Percentiles rank a stretch among this genome's conserved stretches.
These are phyloP conservation scores for Chlorella sorokiniana DNA, from an alignment of 139 green algal species.

Conservation along the genomic window DNA sequence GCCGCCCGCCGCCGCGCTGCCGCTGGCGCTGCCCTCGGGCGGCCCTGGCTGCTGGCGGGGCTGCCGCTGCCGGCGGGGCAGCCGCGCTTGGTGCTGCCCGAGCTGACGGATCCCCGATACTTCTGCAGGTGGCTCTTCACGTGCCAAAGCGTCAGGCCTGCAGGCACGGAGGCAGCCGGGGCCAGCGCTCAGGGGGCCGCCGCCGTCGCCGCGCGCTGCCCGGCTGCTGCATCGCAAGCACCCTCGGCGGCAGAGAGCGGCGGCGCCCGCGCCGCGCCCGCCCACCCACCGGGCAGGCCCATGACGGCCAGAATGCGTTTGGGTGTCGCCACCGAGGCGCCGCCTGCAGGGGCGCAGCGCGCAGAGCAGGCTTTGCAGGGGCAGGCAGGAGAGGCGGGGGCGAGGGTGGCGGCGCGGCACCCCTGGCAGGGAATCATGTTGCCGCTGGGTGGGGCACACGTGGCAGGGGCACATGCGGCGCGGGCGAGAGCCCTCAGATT, in stretches of 20 bases:
- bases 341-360: background rate
- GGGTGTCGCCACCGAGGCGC: background rate
- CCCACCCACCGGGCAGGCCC: background rate
- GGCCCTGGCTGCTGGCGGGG: background rate
- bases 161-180: background rate
- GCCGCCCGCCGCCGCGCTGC: no score
- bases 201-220: no score
- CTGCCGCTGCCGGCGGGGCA: no score
- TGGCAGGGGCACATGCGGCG: no score
- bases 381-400: no score
- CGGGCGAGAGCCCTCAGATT: no score
- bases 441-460: no score
- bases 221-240: no score
- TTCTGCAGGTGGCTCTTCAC: constrained; percentile 6
- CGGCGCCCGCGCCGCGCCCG: no score
- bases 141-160: background rate
- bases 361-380: background rate
- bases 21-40: background rate
- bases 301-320: constrained; percentile 2
- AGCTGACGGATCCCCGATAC: background rate
- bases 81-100: background rate
- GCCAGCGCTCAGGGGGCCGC: no score
- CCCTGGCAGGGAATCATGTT: no score
- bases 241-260: background rate
- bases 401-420: no score